A percentile compares a stretch with the other conserved stretches of the same genome.
These are phyloP conservation scores for Scheffersomyces insectosa DNA, from an alignment of 1,139 yeast species.

Conservation along the genomic window DNA sequence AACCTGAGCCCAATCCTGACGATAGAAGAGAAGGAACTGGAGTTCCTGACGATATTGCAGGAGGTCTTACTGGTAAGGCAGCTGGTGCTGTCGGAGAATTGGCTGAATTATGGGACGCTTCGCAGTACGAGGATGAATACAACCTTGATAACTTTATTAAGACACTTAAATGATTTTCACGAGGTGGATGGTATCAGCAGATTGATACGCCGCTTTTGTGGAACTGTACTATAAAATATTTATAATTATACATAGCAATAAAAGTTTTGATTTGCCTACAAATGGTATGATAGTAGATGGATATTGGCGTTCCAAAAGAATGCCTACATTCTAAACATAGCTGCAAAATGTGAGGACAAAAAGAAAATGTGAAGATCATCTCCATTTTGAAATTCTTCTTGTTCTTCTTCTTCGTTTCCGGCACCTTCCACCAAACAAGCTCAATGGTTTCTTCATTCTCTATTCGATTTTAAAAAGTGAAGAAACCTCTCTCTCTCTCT, in stretches of 20 bases:
- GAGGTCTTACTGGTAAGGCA: constrained; percentile 62
- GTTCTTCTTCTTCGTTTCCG: not conserved
- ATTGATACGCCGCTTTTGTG: constrained; percentile 36
- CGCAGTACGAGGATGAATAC: constrained; percentile 95
- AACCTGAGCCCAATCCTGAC: constrained; percentile 26
- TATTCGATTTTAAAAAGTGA: no score
- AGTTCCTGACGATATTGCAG: constrained; percentile 56
- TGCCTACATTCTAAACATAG: no score
- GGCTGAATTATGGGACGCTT: constrained; percentile 95
- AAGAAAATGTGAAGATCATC: no score
- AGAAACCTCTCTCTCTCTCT: no score
- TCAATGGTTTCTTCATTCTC: no score
- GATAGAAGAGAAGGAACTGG: constrained; percentile 29
- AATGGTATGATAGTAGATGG: no score
- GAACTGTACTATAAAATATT: constrained; percentile 27
- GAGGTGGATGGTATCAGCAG: constrained; percentile 27
- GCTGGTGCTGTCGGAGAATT: constrained; percentile 81
- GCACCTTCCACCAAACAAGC: no score
- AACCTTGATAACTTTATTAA: constrained; percentile 90
- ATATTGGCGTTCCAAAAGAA: not conserved
- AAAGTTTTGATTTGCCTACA: no score
- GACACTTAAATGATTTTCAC: constrained; percentile 51
- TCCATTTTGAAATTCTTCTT: not conserved
- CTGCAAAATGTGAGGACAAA: no score
- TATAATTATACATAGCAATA: no score